These are phyloP conservation scores for Yarrowia yakushimensis DNA, from an alignment of 805 yeast species.

Conservation along the genomic window DNA sequence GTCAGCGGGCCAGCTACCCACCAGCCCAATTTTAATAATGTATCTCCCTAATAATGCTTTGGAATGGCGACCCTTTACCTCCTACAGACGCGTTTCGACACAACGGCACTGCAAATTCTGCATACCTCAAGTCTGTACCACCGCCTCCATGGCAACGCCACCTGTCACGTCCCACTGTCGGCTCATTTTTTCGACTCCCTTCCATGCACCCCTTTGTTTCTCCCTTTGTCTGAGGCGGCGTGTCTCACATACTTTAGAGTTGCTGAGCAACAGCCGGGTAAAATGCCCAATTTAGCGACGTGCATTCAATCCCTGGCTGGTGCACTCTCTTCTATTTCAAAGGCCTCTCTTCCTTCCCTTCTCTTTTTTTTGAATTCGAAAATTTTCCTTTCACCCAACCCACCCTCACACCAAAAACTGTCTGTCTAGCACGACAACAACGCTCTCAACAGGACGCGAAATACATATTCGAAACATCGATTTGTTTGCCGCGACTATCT, in stretches of 20 bases:
- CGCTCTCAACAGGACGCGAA: constrained; percentile 24
- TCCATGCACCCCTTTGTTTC: constrained; percentile 20
- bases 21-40: background rate
- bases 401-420: constrained; percentile 19
- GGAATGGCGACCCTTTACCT: background rate
- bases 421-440: constrained; percentile 25
- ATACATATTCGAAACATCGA: constrained; percentile 23
- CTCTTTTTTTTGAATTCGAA: constrained; percentile 11
- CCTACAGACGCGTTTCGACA: background rate
- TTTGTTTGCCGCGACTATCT: constrained; percentile 21
- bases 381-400: constrained; percentile 23
- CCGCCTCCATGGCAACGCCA: background rate
- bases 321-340: constrained; percentile 21
- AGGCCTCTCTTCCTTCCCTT: constrained; percentile 22
- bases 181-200: constrained; percentile 21
- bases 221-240: background rate
- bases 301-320: constrained; percentile 25
- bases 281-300: constrained; percentile 20
- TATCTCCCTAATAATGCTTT: background rate
- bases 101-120: background rate
- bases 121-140: background rate
- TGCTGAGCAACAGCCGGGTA: constrained; percentile 22
- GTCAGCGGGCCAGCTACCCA: background rate
- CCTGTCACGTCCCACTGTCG: background rate
- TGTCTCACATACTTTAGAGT: constrained; percentile 7